Evolutionary conservation across 2,329 filamentous ascomycete genomes (phyloP), one percentile per base, ranked within the genome.

Genomic region (Dissoconium aciculare): DNA sequence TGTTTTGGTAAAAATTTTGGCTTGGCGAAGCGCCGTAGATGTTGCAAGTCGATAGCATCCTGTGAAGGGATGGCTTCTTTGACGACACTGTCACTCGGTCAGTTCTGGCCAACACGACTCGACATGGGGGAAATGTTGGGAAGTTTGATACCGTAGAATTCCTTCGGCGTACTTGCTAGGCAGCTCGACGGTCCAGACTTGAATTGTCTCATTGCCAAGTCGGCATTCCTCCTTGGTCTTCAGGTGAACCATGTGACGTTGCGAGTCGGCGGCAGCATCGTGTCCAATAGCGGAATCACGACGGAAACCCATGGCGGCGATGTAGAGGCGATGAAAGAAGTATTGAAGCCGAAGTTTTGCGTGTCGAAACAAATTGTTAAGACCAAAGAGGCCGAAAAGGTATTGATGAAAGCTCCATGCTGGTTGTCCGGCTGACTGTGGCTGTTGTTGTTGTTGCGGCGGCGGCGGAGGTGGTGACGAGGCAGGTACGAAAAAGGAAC

Each of bases 21-120:
- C 54, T 84, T 83, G 35, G 75, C 78, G 52, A 82, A 81, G 52
- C 79, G 70, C 40, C 79, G 77, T 33, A 87, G 64, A 57, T 87
- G 63, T 35, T 60, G 59, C 28, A 64, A 52, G 43, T 63, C 57
- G 30, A 57, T 46, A 6, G 53, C 44, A 37, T 58, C 59, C 40
- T 59, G 54, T 36, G 55, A 53, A 21, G 57, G 55, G 26, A 63
- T 46, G 24, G 56, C 54, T 33, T 54, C 52, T 48, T 62, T 60
- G 47, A 65, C 54, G 37, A 58, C 49, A 48, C 59, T 64, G 50
- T n/a, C 14, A 15, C 5, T 13, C 13, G 2, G 25, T 58, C 44
- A 59, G 45, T n/a, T n/a, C n/a, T n/a, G n/a, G n/a, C n/a, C n/a
- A n/a, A n/a, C n/a, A n/a, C n/a, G n/a, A n/a, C n/a, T n/a, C n/a